Percentiles rank a stretch among this genome's conserved stretches.
These are phyloP conservation scores for Volvox reticuliferus DNA, from an alignment of 139 green algal species.

Conservation along the genomic window DNA sequence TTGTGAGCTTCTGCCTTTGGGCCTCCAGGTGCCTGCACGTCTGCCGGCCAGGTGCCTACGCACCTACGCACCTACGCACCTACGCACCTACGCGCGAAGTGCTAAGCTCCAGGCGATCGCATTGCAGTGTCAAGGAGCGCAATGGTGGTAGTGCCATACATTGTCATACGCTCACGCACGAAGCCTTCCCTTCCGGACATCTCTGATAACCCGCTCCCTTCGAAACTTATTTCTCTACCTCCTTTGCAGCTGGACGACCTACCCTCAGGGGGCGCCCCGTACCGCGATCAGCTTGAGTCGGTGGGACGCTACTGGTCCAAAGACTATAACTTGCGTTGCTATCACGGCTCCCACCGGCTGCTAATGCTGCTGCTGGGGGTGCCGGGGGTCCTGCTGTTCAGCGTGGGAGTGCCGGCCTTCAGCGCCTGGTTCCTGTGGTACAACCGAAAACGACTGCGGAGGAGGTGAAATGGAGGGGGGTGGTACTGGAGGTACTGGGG, in stretches of 20 bases:
- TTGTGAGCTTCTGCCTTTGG: not conserved
- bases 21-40: too few relatives aligned
- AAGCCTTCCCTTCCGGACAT: not conserved
- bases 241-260: not conserved
- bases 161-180: not conserved
- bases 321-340: slow-evolving; percentile 40
- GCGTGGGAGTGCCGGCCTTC: slow-evolving; percentile 28
- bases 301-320: slow-evolving; percentile 24
- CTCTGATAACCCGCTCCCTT: not conserved
- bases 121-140: too few relatives aligned
- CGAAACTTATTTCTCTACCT: not conserved
- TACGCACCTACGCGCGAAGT: too few relatives aligned
- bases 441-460: not conserved
- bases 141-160: too few relatives aligned
- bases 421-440: slow-evolving; percentile 47
- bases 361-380: slow-evolving; percentile 31
- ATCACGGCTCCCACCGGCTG: slow-evolving; percentile 2
- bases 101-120: too few relatives aligned
- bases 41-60: too few relatives aligned
- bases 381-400: slow-evolving; percentile 41
- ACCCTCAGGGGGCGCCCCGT: not conserved
- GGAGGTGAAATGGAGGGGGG: not conserved
- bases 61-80: too few relatives aligned
- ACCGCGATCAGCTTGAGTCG: not conserved
- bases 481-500: not conserved